These are phyloP conservation scores for Tuber indicum DNA, from an alignment of 495 filamentous ascomycete genomes.

Conservation along the genomic window DNA sequence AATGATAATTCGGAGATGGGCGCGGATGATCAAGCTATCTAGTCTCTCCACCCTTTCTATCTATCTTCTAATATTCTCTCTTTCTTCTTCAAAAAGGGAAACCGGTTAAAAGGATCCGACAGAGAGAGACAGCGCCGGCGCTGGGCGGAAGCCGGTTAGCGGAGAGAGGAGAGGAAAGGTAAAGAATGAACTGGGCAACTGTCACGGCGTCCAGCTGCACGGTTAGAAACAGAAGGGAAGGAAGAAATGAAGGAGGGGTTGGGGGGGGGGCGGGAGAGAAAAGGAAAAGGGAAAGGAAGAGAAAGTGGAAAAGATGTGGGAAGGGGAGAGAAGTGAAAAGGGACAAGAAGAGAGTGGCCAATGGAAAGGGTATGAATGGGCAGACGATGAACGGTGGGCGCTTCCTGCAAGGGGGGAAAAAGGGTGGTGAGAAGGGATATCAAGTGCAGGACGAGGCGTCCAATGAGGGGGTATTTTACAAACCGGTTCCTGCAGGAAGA, in stretches of 20 bases:
- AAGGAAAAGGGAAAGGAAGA: conserved; percentile 7
- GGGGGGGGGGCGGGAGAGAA: background rate
- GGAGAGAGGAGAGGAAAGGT: conserved; percentile 6
- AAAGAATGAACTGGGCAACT: conserved; percentile 27
- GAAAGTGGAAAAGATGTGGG: background rate
- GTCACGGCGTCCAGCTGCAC: conserved; percentile 17
- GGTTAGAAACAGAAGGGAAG: conserved; percentile 5
- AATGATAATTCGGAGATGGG: background rate
- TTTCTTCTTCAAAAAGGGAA: background rate
- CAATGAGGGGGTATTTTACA: background rate
- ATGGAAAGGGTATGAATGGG: background rate
- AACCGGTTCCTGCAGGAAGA: conserved; percentile 1
- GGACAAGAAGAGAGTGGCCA: conserved; percentile 2
- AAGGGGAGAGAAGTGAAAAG: conserved; percentile 9
- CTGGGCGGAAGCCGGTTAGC: conserved; percentile 19
- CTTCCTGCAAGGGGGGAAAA: background rate
- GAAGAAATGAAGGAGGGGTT: conserved; percentile 3
- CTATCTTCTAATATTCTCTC: background rate
- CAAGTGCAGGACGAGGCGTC: background rate
- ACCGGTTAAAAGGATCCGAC: conserved; percentile 18
- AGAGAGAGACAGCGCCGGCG: conserved; percentile 36
- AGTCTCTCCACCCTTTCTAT: background rate
- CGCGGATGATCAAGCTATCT: background rate
- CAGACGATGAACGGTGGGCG: background rate
- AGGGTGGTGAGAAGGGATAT: background rate